A percentile compares a stretch with the other conserved stretches of the same genome.
Conservation (phyloP, 1,139 yeast species). For the Candida sp. region DNA sequence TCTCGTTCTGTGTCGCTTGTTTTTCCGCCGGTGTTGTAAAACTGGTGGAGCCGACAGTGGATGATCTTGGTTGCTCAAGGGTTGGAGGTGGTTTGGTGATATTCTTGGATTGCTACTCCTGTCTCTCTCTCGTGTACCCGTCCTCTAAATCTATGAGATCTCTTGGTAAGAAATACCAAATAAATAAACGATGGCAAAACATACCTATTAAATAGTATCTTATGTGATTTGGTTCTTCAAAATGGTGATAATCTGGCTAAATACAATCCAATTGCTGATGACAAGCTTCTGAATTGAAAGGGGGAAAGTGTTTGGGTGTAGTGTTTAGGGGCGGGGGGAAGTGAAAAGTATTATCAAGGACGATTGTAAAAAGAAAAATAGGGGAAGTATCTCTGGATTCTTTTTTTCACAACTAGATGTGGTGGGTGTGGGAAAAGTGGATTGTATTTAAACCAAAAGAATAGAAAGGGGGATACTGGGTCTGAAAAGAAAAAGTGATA, state of each 20-base stretch:
- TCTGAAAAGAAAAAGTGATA: neutral
- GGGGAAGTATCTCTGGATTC: too few species aligned
- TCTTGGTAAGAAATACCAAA: neutral
- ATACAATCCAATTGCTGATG: neutral
- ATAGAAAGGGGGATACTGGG: neutral
- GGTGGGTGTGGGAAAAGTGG: neutral
- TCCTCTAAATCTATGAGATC: slow-evolving; percentile 1
- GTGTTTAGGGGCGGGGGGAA: neutral
- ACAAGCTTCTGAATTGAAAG: neutral
- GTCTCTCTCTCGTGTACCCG: too few species aligned
- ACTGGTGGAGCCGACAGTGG: too few species aligned
- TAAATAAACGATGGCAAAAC: neutral
- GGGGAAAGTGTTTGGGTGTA: neutral
- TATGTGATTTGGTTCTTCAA: neutral
- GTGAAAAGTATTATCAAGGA: neutral
- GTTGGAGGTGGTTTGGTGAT: too few species aligned
- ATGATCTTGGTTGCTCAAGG: too few species aligned
- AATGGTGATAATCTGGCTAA: neutral
- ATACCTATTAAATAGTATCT: slow-evolving; percentile 1
- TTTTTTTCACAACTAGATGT: too few species aligned
- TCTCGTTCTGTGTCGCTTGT: neutral
- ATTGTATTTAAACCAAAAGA: slow-evolving; percentile 1
- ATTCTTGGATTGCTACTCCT: too few species aligned
- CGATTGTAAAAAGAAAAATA: neutral
- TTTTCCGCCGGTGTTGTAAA: neutral